phyloP scores from a whole-genome alignment of 768 basidiomycete genomes.

The Pleurotus salmoneostramineus region DNA sequence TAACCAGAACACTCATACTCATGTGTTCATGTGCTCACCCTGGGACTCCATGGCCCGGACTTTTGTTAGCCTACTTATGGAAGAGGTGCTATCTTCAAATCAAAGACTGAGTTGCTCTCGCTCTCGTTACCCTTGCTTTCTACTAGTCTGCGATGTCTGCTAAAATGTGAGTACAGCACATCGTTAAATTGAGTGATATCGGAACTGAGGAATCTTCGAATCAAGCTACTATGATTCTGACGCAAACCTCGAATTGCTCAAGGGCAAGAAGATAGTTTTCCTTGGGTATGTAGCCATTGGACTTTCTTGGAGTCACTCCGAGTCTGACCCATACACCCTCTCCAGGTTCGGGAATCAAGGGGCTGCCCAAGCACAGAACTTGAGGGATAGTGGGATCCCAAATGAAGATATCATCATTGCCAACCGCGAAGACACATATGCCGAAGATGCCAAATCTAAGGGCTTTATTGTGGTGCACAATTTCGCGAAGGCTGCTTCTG shows the following conservation, averaged over 20 bases:
- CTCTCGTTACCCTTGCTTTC: too few relatives aligned
- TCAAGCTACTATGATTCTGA: constrained; percentile 58
- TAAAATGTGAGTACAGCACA: constrained; percentile 43
- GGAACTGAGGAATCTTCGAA: too few relatives aligned
- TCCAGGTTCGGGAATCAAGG: constrained; percentile 62
- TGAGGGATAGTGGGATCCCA: constrained; percentile 58
- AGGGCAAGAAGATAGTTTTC: constrained; percentile 53
- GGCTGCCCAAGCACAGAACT: constrained; percentile 62
- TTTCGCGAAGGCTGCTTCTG: constrained; percentile 49
- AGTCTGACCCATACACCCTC: background rate
- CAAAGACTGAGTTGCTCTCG: too few relatives aligned
- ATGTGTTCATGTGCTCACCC: background rate
- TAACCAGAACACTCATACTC: background rate
- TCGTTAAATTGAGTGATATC: background rate
- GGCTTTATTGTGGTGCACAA: constrained; percentile 56
- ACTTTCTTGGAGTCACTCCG: background rate
- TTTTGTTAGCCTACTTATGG: background rate
- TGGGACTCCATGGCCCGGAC: background rate
- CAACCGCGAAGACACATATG: constrained; percentile 55
- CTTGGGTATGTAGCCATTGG: constrained; percentile 39
- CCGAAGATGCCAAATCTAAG: constrained; percentile 50
- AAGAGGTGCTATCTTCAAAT: too few relatives aligned
- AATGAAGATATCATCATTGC: constrained; percentile 60
- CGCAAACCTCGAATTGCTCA: constrained; percentile 45
- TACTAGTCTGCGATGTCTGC: constrained; percentile 25